Conservation (phyloP, 768 basidiomycete species). For the Leccinum arenicola region DNA sequence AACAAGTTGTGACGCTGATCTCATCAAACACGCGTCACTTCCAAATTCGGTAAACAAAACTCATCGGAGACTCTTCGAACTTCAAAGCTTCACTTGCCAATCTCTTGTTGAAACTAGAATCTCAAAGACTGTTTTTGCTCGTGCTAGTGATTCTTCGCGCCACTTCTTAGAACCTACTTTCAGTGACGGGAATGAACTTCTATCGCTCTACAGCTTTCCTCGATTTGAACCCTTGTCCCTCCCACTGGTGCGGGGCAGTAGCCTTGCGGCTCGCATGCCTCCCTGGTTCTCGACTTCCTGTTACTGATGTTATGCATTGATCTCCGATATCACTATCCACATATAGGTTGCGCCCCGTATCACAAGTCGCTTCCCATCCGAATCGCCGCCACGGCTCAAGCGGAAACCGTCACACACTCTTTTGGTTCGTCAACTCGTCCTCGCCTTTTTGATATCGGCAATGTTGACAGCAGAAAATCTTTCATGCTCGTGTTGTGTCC, state of each 20-base stretch:
- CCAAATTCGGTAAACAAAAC: not conserved
- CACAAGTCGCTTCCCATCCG: not conserved
- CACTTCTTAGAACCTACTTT: not conserved
- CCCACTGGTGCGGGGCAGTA: not conserved
- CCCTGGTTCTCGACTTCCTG: slow-evolving; percentile 3
- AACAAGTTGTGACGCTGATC: not conserved
- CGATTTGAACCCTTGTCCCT: slow-evolving; percentile 1
- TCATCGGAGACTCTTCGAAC: too few relatives aligned
- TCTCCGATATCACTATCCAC: not conserved
- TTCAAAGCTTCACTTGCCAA: too few relatives aligned
- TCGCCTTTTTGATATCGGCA: slow-evolving; percentile 37
- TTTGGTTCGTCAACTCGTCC: slow-evolving; percentile 27
- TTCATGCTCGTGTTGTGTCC: slow-evolving; percentile 19
- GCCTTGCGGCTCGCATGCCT: not conserved
- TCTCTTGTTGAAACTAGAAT: not conserved
- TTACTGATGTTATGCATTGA: not conserved
- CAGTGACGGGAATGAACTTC: slow-evolving; percentile 6
- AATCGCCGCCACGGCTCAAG: slow-evolving; percentile 10
- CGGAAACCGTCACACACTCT: slow-evolving; percentile 34
- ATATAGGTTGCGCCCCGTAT: slow-evolving; percentile 5
- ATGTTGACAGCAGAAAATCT: slow-evolving; percentile 33
- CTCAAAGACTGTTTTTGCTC: not conserved
- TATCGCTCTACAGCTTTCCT: not conserved
- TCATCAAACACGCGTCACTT: not conserved
- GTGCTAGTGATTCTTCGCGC: not conserved